Evolutionary conservation across 2,329 filamentous ascomycete genomes (phyloP), one percentile per base, ranked within the genome.

Genomic region (Verticillium alfalfae): DNA sequence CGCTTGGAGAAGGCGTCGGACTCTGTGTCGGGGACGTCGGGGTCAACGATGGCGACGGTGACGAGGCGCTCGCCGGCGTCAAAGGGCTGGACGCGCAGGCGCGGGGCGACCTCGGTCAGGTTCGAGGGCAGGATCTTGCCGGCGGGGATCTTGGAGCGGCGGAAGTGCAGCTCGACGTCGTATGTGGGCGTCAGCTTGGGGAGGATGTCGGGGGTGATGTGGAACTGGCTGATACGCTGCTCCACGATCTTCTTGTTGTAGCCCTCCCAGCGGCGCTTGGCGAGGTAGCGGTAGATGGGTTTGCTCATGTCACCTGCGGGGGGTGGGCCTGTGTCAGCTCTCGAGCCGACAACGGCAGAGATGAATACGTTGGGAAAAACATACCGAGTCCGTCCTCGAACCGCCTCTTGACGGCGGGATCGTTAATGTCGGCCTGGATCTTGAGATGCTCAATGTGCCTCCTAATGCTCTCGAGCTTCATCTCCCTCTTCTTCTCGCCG

Each of bases 361-460:
- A 31, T 5, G 4, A 31, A 31, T 31, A 5, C 26, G 26, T 31
- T 31, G 26, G 26, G 26, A 5, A 31, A 31, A 16, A 75, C 84
- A 69, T 80, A 97, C 94, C 93, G 69, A 89, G 76, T 31, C 93
- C 93, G 75, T 98, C 93, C 73, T 99, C 95, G 68, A 96, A 98
- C 67, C 86, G 88, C 78, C 92, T 91, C 85, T 97, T 97, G 64
- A 98, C 92, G 41, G 92, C 69, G 1, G 95, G 95, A 72, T 98
- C 95, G 74, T 98, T 98, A 76, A 96, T 93, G 72, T 99, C 95
- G 31, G 93, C 93, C 65, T 90, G 78, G 45, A 99, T 89, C 84
- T 97, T 96, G 72, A 97, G 80, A 60, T 88, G 75, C 72, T 96
- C 89, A 61, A 97, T 72, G 69, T 92, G 80, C 67, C 84, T 79